Evolutionary conservation across 1,284 basidiomycete species (phyloP).

Genomic region (Cryptococcus hybrid): DNA sequence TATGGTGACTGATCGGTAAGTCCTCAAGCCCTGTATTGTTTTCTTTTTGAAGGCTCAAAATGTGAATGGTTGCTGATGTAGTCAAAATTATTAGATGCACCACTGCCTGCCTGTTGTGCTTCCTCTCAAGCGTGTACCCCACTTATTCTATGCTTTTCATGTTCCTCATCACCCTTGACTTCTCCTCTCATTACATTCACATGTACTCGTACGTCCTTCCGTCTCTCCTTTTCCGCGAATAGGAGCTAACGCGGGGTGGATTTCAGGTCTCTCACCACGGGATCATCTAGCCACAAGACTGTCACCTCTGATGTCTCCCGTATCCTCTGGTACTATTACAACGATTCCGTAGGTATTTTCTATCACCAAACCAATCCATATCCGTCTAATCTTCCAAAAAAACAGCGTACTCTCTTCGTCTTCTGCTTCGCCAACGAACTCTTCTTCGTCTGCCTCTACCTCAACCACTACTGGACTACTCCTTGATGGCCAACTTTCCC

Average conservation of each 20-base stretch:
- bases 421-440: slow-evolving; percentile 97
- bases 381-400: not conserved
- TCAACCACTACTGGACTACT: slow-evolving; percentile 77
- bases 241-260: not conserved
- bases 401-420: slow-evolving; percentile 77
- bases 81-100: slow-evolving; percentile 66
- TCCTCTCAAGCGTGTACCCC: slow-evolving; percentile 87
- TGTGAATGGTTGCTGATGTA: not conserved
- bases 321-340: slow-evolving; percentile 93
- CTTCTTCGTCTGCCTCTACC: slow-evolving; percentile 94
- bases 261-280: slow-evolving; percentile 83
- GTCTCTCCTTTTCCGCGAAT: not conserved
- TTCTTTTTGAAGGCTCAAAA: too few species aligned
- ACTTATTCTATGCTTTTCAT: slow-evolving; percentile 81
- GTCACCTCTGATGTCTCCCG: slow-evolving; percentile 88
- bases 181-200: slow-evolving; percentile 99
- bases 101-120: slow-evolving; percentile 91
- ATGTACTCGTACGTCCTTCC: slow-evolving; percentile 84
- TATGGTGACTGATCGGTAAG: slow-evolving; percentile 98
- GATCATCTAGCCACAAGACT: slow-evolving; percentile 87
- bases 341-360: slow-evolving; percentile 69
- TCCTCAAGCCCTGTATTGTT: slow-evolving; percentile 6
- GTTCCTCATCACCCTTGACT: slow-evolving; percentile 94
- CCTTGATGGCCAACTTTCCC: slow-evolving; percentile 30
- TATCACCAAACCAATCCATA: not conserved